Evolutionary conservation across 345 rosid genomes (phyloP).

Genomic region (Kernera saxatilis): DNA sequence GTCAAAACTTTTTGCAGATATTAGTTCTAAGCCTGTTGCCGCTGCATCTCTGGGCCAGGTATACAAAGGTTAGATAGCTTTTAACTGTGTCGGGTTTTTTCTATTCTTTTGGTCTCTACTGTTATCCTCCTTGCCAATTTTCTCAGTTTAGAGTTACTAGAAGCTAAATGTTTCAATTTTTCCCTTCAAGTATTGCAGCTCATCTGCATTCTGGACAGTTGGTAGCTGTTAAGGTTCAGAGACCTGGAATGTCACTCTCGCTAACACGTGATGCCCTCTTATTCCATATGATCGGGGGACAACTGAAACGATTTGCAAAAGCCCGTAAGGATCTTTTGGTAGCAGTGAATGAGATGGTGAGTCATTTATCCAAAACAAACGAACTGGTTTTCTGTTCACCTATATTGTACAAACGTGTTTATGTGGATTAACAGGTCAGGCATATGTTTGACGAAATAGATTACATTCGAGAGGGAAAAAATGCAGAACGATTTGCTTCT

Average conservation of each 20-base stretch:
- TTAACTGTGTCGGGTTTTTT: conserved; percentile 1
- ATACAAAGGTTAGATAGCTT: conserved; percentile 71
- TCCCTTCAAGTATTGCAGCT: conserved; percentile 72
- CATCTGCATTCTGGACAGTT: conserved; percentile 95
- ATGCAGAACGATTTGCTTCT: conserved; percentile 92
- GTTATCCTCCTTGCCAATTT: not conserved
- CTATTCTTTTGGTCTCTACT: conserved; percentile 2
- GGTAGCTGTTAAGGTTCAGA: conserved; percentile 96
- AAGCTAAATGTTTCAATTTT: conserved; percentile 26
- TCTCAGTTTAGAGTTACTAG: not conserved
- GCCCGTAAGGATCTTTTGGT: conserved; percentile 85
- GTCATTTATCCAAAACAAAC: conserved; percentile 20
- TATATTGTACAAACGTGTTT: conserved; percentile 32
- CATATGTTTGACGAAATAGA: conserved; percentile 99
- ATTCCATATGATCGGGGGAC: conserved; percentile 93
- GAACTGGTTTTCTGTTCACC: conserved; percentile 11
- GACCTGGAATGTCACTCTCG: conserved; percentile 77
- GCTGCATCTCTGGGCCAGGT: conserved; percentile 99
- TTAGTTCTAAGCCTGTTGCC: conserved; percentile 82
- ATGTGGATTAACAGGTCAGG: conserved; percentile 76
- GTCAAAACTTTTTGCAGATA: conserved; percentile 74
- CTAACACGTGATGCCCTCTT: conserved; percentile 95
- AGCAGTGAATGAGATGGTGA: conserved; percentile 92
- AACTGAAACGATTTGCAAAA: conserved; percentile 82
- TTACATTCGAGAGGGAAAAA: conserved; percentile 78